These are phyloP conservation scores for Flaveria sonorensis DNA, from an alignment of 129 eudicot species.

Conservation along the genomic window DNA sequence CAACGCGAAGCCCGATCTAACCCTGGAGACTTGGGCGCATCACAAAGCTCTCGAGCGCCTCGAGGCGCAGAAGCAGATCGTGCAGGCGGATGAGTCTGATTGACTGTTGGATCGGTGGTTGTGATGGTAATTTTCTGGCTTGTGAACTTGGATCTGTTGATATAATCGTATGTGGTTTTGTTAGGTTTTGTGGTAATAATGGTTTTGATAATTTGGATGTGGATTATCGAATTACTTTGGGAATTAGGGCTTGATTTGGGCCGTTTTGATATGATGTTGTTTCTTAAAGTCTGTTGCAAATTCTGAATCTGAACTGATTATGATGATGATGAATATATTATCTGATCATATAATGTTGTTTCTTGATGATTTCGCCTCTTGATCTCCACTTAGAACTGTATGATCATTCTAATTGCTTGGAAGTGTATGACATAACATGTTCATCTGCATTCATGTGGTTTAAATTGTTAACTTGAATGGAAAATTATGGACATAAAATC, in stretches of 20 bases:
- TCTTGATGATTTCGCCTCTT: too few species aligned
- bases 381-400: too few species aligned
- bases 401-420: too few species aligned
- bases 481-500: background rate
- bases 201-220: constrained; percentile 9
- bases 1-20: constrained; percentile 76
- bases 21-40: constrained; percentile 90
- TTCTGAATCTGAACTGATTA: background rate
- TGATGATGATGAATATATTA: constrained; percentile 4
- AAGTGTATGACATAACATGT: background rate
- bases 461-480: background rate
- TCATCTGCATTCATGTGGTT: background rate
- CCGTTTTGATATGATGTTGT: background rate
- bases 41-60: constrained; percentile 83
- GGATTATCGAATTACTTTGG: constrained; percentile 18
- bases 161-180: background rate
- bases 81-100: constrained; percentile 36
- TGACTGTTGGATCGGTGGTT: constrained; percentile 3
- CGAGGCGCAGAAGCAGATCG: constrained; percentile 26
- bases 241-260: constrained; percentile 13
- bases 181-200: too few species aligned
- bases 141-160: constrained; percentile 20
- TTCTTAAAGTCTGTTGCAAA: background rate
- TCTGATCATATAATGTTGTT: background rate
- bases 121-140: constrained; percentile 3